Conservation (phyloP, 805 yeast species). For the Scheffersomyces coipomensis region DNA sequence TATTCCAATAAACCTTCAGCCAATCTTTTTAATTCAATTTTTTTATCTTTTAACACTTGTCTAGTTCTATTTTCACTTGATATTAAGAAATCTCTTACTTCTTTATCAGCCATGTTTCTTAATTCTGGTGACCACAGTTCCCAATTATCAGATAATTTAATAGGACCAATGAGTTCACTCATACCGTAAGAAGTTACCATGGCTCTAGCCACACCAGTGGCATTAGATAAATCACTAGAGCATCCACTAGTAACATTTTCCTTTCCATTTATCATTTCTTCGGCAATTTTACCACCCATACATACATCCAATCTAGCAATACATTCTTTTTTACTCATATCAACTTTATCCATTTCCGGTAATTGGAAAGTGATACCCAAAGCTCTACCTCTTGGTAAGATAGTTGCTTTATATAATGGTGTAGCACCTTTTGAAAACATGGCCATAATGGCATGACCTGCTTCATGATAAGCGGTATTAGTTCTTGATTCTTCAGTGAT, state of each 20-base stretch:
- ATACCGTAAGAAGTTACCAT: conserved; percentile 98
- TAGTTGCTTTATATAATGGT: conserved; percentile 93
- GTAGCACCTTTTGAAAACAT: conserved; percentile 93
- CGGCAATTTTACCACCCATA: conserved; percentile 99
- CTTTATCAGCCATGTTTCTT: conserved; percentile 88
- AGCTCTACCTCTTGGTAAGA: conserved; percentile 95
- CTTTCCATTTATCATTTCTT: conserved; percentile 85
- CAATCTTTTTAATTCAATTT: conserved; percentile 73
- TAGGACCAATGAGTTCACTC: conserved; percentile 93
- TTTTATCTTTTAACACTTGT: conserved; percentile 56
- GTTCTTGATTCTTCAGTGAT: conserved; percentile 91
- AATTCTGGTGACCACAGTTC: conserved; percentile 90
- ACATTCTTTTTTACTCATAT: conserved; percentile 86
- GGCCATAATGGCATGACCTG: conserved; percentile 99
- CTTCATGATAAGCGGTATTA: conserved; percentile 97
- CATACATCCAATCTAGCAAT: conserved; percentile 92
- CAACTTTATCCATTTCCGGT: conserved; percentile 98
- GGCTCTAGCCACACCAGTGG: conserved; percentile 90
- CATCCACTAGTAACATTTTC: conserved; percentile 96
- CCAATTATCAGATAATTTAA: conserved; percentile 87
- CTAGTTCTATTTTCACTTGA: conserved; percentile 81
- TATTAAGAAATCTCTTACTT: conserved; percentile 73
- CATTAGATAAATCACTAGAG: conserved; percentile 84
- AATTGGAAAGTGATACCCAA: conserved; percentile 95
- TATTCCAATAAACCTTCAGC: conserved; percentile 94